These are phyloP conservation scores for Acanthamoeba lenticulata DNA, from an alignment of 208 protist species.

Conservation along the genomic window DNA sequence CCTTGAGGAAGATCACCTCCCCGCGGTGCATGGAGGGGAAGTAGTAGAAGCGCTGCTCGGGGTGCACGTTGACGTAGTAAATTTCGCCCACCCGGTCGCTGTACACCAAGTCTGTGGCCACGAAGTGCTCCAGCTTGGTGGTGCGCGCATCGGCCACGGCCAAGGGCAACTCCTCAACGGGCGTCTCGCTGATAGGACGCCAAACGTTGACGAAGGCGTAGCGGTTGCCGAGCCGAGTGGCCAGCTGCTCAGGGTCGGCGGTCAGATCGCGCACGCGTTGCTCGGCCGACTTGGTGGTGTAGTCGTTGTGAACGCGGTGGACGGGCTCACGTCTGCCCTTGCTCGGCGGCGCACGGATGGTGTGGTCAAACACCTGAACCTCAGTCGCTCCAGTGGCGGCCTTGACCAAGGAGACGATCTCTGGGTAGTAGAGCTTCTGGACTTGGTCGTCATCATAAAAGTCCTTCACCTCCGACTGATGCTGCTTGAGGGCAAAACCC, in stretches of 20 bases:
- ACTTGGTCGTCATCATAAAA: too few species aligned
- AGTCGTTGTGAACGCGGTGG: background rate
- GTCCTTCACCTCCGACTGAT: too few species aligned
- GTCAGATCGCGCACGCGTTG: background rate
- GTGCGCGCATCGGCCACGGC: background rate
- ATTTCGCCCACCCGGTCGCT: background rate
- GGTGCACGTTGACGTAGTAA: background rate
- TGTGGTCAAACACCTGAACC: background rate
- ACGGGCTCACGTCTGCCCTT: background rate
- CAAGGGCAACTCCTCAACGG: background rate
- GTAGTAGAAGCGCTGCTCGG: background rate
- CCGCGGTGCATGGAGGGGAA: background rate
- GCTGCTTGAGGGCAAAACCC: too few species aligned
- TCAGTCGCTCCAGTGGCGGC: background rate
- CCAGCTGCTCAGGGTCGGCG: background rate
- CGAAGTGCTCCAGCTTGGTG: background rate
- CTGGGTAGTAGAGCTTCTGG: background rate
- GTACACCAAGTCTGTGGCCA: background rate
- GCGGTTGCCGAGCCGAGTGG: background rate
- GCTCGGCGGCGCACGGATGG: background rate
- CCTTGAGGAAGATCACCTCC: background rate
- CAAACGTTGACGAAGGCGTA: background rate
- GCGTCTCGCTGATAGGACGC: background rate
- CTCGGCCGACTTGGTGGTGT: background rate
- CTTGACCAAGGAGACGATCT: background rate